These are phyloP conservation scores for Sphagnum fallax DNA, from an alignment of 228 moss, liverwort and hornwort species.

Conservation along the genomic window DNA sequence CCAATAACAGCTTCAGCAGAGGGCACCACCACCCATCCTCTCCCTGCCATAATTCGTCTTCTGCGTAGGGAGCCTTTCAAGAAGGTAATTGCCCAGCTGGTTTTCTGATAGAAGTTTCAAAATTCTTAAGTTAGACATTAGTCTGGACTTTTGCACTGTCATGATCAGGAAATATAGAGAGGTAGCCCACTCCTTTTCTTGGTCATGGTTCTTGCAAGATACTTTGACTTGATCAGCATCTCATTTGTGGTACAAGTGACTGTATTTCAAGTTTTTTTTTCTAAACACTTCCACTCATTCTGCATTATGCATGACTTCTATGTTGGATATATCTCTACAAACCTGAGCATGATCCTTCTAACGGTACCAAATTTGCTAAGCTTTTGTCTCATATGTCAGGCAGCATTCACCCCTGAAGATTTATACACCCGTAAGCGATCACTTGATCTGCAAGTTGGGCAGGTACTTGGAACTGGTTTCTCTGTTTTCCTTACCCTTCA, in stretches of 20 bases:
- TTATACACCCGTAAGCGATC: constrained; percentile 66
- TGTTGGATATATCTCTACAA: too few relatives aligned
- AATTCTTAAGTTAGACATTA: too few relatives aligned
- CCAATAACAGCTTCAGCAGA: constrained; percentile 54
- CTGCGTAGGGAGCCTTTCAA: constrained; percentile 59
- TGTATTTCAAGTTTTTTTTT: background rate
- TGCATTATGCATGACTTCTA: too few relatives aligned
- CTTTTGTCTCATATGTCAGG: constrained; percentile 23
- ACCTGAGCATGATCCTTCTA: too few relatives aligned
- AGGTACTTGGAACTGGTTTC: constrained; percentile 5
- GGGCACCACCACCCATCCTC: constrained; percentile 68
- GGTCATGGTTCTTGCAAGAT: too few relatives aligned
- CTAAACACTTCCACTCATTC: background rate
- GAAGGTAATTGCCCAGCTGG: constrained; percentile 35
- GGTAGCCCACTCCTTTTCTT: too few relatives aligned
- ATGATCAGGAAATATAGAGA: too few relatives aligned
- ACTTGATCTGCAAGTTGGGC: constrained; percentile 42
- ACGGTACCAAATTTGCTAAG: too few relatives aligned
- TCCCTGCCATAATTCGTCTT: constrained; percentile 67
- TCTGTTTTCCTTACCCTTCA: background rate
- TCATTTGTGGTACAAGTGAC: background rate
- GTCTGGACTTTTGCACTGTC: too few relatives aligned
- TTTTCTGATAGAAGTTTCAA: too few relatives aligned
- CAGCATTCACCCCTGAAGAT: constrained; percentile 81
- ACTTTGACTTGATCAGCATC: too few relatives aligned